Conservation (phyloP, 2,329 filamentous ascomycete genomes). For the Stagonosporopsis rhizophila region DNA sequence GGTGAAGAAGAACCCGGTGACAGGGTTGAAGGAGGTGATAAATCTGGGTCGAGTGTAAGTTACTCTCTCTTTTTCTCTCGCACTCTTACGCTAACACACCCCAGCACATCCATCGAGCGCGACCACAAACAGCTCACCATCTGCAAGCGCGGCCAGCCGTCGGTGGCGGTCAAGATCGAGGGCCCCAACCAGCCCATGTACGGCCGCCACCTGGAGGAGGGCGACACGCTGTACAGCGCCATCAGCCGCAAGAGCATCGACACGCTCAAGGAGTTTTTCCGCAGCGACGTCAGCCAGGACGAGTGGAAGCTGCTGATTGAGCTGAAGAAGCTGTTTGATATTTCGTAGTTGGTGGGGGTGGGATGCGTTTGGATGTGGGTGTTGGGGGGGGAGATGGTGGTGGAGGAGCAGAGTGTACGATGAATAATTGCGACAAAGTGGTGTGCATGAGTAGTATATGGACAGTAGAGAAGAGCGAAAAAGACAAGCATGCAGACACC, state of each 20-base stretch:
- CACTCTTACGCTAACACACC: too few species aligned
- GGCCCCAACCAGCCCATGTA: slow-evolving; percentile 91
- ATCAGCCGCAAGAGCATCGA: slow-evolving; percentile 91
- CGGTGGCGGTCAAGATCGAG: slow-evolving; percentile 97
- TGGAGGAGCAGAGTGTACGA: too few species aligned
- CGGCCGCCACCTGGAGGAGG: slow-evolving; percentile 92
- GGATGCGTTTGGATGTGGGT: neutral
- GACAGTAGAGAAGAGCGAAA: too few species aligned
- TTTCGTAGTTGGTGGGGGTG: slow-evolving; percentile 47
- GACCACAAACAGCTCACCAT: slow-evolving; percentile 94
- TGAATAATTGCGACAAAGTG: too few species aligned
- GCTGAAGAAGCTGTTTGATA: slow-evolving; percentile 93
- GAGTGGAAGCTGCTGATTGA: slow-evolving; percentile 96
- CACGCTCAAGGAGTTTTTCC: slow-evolving; percentile 94
- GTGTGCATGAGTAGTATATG: too few species aligned
- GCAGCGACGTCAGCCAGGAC: slow-evolving; percentile 84
- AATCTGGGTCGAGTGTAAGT: slow-evolving; percentile 91
- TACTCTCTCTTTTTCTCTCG: neutral
- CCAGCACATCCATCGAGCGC: slow-evolving; percentile 91
- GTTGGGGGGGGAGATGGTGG: neutral
- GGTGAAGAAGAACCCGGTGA: slow-evolving; percentile 80
- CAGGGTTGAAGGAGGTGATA: slow-evolving; percentile 83
- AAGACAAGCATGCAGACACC: too few species aligned
- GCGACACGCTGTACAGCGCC: slow-evolving; percentile 83
- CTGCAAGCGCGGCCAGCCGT: slow-evolving; percentile 96